These are phyloP conservation scores for Polyporus tsugae DNA, from an alignment of 1,284 basidiomycete genomes.

Conservation along the genomic window DNA sequence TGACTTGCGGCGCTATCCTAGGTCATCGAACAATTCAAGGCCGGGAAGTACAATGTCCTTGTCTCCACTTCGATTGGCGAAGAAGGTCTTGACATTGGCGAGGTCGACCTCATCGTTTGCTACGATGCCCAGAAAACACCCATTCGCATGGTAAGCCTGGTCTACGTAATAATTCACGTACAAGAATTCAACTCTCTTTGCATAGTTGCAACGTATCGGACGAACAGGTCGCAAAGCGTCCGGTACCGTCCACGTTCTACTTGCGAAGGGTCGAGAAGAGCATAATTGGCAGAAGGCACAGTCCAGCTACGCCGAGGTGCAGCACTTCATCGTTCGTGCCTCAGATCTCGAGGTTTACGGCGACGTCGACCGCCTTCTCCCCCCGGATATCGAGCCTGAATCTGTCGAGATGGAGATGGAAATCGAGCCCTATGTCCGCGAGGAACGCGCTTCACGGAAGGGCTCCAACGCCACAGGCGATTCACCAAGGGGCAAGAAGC, in stretches of 20 bases:
- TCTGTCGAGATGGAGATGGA: slow-evolving; percentile 87
- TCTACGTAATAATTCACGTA: neutral
- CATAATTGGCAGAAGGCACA: slow-evolving; percentile 92
- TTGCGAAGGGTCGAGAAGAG: slow-evolving; percentile 93
- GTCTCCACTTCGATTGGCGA: slow-evolving; percentile 98
- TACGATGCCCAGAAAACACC: slow-evolving; percentile 98
- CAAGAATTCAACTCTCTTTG: neutral
- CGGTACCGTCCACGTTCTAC: slow-evolving; percentile 92
- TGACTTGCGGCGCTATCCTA: slow-evolving; percentile 42
- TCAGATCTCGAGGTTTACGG: slow-evolving; percentile 91
- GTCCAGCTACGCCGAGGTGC: slow-evolving; percentile 88
- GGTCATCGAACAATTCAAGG: slow-evolving; percentile 89
- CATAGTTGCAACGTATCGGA: slow-evolving; percentile 93
- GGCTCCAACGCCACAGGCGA: slow-evolving; percentile 32
- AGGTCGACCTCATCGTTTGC: slow-evolving; percentile 96
- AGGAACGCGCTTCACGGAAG: slow-evolving; percentile 50
- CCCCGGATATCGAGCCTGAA: slow-evolving; percentile 78
- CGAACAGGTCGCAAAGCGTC: slow-evolving; percentile 94
- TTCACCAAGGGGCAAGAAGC: slow-evolving; percentile 59
- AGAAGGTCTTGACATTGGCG: slow-evolving; percentile 99
- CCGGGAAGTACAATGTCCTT: slow-evolving; percentile 89
- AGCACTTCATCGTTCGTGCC: slow-evolving; percentile 87
- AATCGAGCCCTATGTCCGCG: slow-evolving; percentile 74
- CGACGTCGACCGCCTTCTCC: slow-evolving; percentile 90
- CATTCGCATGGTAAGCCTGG: slow-evolving; percentile 85